phyloP scores from a whole-genome alignment of 352 stramenopile species.

The Thalassiosira delicatula region DNA sequence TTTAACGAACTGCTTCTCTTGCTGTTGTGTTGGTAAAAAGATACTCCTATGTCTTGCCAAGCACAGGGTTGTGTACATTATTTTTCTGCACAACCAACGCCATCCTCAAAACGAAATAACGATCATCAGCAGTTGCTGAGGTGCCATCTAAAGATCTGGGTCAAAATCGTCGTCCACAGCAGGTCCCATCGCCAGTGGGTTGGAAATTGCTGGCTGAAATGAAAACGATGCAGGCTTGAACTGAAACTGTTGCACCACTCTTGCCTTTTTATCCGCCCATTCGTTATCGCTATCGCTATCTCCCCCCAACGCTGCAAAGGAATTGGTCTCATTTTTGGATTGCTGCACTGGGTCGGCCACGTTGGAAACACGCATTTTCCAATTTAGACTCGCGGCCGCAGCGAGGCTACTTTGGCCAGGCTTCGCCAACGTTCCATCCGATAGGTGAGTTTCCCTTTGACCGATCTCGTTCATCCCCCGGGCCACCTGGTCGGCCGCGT shows the following conservation, averaged over 20 bases:
- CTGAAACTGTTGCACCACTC: constrained; percentile 33
- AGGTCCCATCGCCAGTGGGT: background rate
- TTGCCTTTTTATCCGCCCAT: constrained; percentile 19
- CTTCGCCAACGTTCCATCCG: background rate
- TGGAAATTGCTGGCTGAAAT: constrained; percentile 21
- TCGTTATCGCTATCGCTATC: constrained; percentile 64
- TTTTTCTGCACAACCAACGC: background rate
- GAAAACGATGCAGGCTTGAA: constrained; percentile 63
- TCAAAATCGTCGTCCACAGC: constrained; percentile 26
- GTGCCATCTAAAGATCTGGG: constrained; percentile 30
- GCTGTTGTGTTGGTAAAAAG: too few species aligned
- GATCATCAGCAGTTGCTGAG: background rate
- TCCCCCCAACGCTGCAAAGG: constrained; percentile 51
- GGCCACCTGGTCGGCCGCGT: constrained; percentile 53
- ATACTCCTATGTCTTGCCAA: too few species aligned
- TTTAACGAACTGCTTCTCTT: too few species aligned
- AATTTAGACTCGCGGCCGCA: constrained; percentile 39
- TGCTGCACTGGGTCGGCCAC: constrained; percentile 3
- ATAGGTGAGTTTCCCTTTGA: background rate
- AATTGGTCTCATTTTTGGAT: constrained; percentile 42
- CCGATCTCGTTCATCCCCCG: constrained; percentile 56
- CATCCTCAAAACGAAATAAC: background rate
- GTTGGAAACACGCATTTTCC: constrained; percentile 34
- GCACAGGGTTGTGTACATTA: too few species aligned
- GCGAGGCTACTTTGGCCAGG: constrained; percentile 46